phyloP scores from a whole-genome alignment of 2,329 filamentous ascomycete genomes.

The Cryoendolithus antarcticus region DNA sequence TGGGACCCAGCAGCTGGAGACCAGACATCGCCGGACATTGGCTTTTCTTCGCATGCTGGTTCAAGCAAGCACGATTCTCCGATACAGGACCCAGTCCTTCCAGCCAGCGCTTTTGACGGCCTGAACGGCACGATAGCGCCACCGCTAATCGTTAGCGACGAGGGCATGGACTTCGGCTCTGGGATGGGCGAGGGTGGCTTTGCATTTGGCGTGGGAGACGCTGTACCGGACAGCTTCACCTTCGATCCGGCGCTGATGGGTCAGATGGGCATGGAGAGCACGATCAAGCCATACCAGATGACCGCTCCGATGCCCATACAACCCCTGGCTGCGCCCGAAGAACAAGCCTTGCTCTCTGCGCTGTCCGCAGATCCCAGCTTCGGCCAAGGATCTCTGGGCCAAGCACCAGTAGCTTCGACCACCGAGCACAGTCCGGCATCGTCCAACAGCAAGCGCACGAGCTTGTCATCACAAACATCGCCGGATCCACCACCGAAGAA shows the following conservation, averaged over 20 bases:
- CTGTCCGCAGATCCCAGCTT: slow-evolving; percentile 9
- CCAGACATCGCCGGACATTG: slow-evolving; percentile 22
- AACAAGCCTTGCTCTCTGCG: slow-evolving; percentile 11
- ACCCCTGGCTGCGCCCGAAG: slow-evolving; percentile 8
- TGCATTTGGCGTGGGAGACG: slow-evolving; percentile 15
- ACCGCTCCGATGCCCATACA: slow-evolving; percentile 14
- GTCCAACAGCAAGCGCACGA: slow-evolving; percentile 15
- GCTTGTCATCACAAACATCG: slow-evolving; percentile 18
- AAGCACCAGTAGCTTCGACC: not conserved
- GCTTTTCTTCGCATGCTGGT: slow-evolving; percentile 18
- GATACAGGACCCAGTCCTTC: slow-evolving; percentile 19
- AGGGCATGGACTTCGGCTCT: slow-evolving; percentile 16
- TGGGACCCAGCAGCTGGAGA: slow-evolving; percentile 30
- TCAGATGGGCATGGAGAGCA: slow-evolving; percentile 5
- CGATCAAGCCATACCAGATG: slow-evolving; percentile 15
- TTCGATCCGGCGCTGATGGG: slow-evolving; percentile 14
- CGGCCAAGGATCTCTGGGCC: slow-evolving; percentile 1
- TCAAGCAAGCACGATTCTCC: slow-evolving; percentile 25
- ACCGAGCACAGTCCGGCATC: slow-evolving; percentile 22
- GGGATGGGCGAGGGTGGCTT: slow-evolving; percentile 12
- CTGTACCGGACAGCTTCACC: slow-evolving; percentile 15
- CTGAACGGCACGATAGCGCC: slow-evolving; percentile 17
- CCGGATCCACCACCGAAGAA: slow-evolving; percentile 20
- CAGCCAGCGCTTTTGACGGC: slow-evolving; percentile 12
- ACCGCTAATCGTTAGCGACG: slow-evolving; percentile 23